Base-by-base conservation (phyloP, 140 eudicot genomes). In the Anethum foeniculum region DNA sequence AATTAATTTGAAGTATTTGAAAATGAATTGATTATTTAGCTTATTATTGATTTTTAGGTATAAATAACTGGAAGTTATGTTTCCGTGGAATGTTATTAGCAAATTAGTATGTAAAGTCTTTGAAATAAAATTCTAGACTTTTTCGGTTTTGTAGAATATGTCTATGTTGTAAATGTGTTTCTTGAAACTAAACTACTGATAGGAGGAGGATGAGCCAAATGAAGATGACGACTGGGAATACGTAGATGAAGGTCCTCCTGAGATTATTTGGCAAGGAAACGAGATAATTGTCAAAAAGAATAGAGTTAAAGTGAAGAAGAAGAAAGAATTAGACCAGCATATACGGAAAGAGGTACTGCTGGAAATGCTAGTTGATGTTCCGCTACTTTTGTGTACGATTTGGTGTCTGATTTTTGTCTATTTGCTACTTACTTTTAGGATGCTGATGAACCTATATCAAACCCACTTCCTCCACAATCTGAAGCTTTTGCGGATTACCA, bases 391-490 rank as follows among this genome's bases (percentile, higher is more conserved):
- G 4, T 25, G 43, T 6, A 25, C 5, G 18, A 52, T 10, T 14
- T 0, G 34, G 49, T 54, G 32, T 52, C n/a, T 77, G 76, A 10
- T 39, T 36, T 75, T 23, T 25, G 71, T 84, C 78, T 71, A 51
- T 1, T 34, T 25, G 77, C 79, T 44, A 41, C 15, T 47, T 43
- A 15, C 39, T 76, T 41, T 54, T 48, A 95, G 99, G 97, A 90
- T 86, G 76, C 86, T 39, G 83, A 89, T 79, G 85, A 97, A 79
- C 99, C 98, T 30, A 93, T 91, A 51, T 95, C 99, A 82, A 95
- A 95, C 83, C 99, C 99, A 80, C 97, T 95, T 85, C 97, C 97
- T 85, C 99, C 99, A 52, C 99, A 95, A 82, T 90, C 97, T 38
- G 98, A 93, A 84, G 97, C 91, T n/a, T 95, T 85, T 88, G 77